A percentile compares a stretch with the other conserved stretches of the same genome.
phyloP scores from a whole-genome alignment of 2,329 filamentous ascomycete genomes.

The Botrytis galanthina region DNA sequence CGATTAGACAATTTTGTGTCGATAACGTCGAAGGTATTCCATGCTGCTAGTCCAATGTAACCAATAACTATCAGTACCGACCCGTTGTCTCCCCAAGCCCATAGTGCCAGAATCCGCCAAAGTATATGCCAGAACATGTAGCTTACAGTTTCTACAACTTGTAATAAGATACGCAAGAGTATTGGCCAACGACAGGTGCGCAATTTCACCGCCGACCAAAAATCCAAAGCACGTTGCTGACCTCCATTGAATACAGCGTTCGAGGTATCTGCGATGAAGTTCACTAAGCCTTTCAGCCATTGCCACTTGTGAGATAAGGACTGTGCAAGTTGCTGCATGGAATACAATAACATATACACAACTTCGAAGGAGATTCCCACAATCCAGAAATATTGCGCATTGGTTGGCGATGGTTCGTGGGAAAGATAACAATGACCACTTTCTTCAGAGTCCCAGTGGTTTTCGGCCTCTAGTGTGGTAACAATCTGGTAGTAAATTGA shows the following conservation, averaged over 20 bases:
- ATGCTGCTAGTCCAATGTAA: slow-evolving; percentile 21
- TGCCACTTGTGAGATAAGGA: not conserved
- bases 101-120: slow-evolving; percentile 17
- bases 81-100: slow-evolving; percentile 22
- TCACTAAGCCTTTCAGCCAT: not conserved
- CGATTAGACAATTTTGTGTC: slow-evolving; percentile 24
- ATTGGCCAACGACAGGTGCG: not conserved
- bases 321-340: not conserved
- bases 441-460: slow-evolving; percentile 20
- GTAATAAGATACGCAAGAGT: not conserved
- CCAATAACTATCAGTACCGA: slow-evolving; percentile 19
- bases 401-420: slow-evolving; percentile 20
- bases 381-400: slow-evolving; percentile 23
- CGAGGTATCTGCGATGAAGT: not conserved
- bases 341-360: slow-evolving; percentile 15
- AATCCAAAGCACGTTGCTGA: not conserved
- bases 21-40: slow-evolving; percentile 24
- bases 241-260: not conserved
- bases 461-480: slow-evolving; percentile 7
- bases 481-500: slow-evolving; percentile 20
- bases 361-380: slow-evolving; percentile 19
- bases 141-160: not conserved
- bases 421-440: slow-evolving; percentile 22
- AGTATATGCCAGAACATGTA: slow-evolving; percentile 1
- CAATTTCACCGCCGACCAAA: not conserved